These are phyloP conservation scores for Apiospora aurea DNA, from an alignment of 2,329 filamentous ascomycete species.

Conservation along the genomic window DNA sequence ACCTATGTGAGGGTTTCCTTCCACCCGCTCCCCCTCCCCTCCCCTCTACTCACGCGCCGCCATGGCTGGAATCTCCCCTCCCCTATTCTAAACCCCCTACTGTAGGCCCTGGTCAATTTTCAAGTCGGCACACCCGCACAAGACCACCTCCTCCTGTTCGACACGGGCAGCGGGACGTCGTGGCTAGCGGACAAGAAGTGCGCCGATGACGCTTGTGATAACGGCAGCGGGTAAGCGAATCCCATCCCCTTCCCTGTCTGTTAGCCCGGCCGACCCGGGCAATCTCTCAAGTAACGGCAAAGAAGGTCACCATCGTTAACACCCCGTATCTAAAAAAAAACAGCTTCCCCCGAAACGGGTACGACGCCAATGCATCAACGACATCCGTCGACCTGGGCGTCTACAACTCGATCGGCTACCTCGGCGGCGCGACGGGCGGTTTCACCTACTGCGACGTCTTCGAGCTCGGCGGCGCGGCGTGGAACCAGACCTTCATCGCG, in stretches of 20 bases:
- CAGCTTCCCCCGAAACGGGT: slow-evolving; percentile 38
- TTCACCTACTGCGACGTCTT: slow-evolving; percentile 39
- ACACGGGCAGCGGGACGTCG: slow-evolving; percentile 45
- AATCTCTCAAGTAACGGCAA: too few relatives aligned
- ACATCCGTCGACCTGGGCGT: slow-evolving; percentile 35
- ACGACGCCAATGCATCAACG: slow-evolving; percentile 38
- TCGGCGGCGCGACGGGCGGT: slow-evolving; percentile 41
- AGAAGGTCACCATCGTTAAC: neutral
- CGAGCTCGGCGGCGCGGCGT: slow-evolving; percentile 30
- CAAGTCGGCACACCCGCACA: slow-evolving; percentile 41
- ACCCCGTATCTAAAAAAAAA: slow-evolving; percentile 35
- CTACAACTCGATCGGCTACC: slow-evolving; percentile 39
- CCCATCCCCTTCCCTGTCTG: too few relatives aligned
- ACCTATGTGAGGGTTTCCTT: neutral
- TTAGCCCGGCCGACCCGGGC: too few relatives aligned
- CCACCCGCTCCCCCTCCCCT: neutral
- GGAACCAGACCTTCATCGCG: slow-evolving; percentile 41
- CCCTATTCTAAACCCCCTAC: neutral
- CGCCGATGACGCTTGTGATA: slow-evolving; percentile 24
- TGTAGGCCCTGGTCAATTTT: slow-evolving; percentile 25
- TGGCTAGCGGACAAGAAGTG: slow-evolving; percentile 43
- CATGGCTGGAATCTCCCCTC: neutral
- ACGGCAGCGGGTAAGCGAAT: neutral
- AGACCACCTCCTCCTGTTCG: slow-evolving; percentile 41
- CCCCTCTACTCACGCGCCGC: neutral